A percentile compares a stretch with the other conserved stretches of the same genome.
Conservation (phyloP, 2,329 filamentous ascomycete genomes). For the Beauveria sp. region DNA sequence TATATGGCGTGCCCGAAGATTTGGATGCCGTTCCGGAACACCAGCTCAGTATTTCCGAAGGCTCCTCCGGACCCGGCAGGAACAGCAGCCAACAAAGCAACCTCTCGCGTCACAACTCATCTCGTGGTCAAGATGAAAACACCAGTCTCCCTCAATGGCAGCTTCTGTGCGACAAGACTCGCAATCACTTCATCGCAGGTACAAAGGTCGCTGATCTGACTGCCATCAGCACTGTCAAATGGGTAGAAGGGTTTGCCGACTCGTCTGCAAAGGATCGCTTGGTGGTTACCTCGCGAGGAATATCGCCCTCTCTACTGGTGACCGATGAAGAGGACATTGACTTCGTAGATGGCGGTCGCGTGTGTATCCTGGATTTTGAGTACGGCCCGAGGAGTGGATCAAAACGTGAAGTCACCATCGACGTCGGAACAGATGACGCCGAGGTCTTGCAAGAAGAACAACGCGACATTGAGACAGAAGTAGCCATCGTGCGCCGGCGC, state of each 20-base stretch:
- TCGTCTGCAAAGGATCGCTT: constrained; percentile 48
- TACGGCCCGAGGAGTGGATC: constrained; percentile 50
- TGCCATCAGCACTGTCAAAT: constrained; percentile 62
- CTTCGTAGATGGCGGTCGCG: constrained; percentile 70
- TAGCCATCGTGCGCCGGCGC: constrained; percentile 68
- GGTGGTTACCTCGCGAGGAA: constrained; percentile 65
- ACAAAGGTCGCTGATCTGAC: constrained; percentile 56
- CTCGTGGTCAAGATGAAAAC: constrained; percentile 21
- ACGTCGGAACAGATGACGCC: constrained; percentile 63
- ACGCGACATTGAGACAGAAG: constrained; percentile 67
- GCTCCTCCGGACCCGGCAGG: constrained; percentile 20
- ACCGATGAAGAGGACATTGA: constrained; percentile 65
- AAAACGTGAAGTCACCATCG: constrained; percentile 55
- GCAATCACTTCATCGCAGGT: constrained; percentile 65
- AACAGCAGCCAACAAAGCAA: constrained; percentile 23
- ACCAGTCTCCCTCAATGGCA: constrained; percentile 58
- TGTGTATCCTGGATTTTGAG: constrained; percentile 68
- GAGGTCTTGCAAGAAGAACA: constrained; percentile 66
- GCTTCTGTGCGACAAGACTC: constrained; percentile 56
- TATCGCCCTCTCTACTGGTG: constrained; percentile 48
- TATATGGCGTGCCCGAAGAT: constrained; percentile 71
- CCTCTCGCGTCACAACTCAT: constrained; percentile 25
- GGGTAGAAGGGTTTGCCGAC: constrained; percentile 52
- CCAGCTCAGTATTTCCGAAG: constrained; percentile 16
- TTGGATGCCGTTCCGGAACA: constrained; percentile 53